A percentile compares a stretch with the other conserved stretches of the same genome.
Conservation (phyloP, 2,329 filamentous ascomycete genomes). For the Pseudonectria buxi region DNA sequence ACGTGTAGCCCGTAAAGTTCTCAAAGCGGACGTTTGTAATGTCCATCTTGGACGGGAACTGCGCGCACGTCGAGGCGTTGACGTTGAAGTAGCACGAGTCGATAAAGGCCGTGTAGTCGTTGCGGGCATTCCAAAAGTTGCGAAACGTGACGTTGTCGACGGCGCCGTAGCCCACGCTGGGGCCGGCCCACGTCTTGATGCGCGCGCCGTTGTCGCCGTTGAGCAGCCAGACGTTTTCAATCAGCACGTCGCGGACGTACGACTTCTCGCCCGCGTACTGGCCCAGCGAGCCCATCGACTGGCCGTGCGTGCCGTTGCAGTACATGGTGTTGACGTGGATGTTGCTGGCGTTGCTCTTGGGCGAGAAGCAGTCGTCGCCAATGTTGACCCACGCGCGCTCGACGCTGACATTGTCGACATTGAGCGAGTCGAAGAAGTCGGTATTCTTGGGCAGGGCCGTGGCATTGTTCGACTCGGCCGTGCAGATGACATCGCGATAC, state of each 20-base stretch:
- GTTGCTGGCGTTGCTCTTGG: conserved; percentile 18
- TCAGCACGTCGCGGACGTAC: conserved; percentile 17
- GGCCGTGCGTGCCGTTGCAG: conserved; percentile 17
- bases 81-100: conserved; percentile 22
- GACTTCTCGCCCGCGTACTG: conserved; percentile 18
- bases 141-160: conserved; percentile 20
- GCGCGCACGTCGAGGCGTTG: conserved; percentile 8
- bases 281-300: conserved; percentile 18
- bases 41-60: conserved; percentile 19
- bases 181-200: conserved; percentile 19
- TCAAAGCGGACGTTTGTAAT: conserved; percentile 19
- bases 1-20: conserved; percentile 20
- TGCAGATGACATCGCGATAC: conserved; percentile 18
- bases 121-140: conserved; percentile 19
- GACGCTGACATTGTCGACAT: conserved; percentile 13
- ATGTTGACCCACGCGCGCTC: conserved; percentile 19
- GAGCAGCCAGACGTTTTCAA: conserved; percentile 21
- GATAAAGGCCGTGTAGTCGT: conserved; percentile 17
- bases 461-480: conserved; percentile 16
- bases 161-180: conserved; percentile 16
- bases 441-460: conserved; percentile 18
- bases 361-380: conserved; percentile 20
- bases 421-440: conserved; percentile 19
- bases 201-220: conserved; percentile 19
- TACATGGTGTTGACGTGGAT: conserved; percentile 18